These are phyloP conservation scores for Leccinum aurantiacum DNA, from an alignment of 768 basidiomycete species.

Conservation along the genomic window DNA sequence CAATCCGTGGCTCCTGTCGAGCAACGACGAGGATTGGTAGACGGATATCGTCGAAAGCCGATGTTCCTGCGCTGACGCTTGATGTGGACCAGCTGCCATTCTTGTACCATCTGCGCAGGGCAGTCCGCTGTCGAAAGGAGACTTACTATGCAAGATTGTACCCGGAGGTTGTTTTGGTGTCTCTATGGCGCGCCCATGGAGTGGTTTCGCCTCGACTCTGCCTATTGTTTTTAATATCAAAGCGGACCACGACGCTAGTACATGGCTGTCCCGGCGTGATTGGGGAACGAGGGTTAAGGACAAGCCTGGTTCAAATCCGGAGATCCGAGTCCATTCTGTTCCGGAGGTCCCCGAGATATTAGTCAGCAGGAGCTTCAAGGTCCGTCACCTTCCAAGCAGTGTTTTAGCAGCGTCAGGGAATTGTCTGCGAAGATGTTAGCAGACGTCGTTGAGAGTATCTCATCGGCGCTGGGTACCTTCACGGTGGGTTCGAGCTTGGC, in stretches of 20 bases:
- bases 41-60: constrained; percentile 48
- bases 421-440: constrained; percentile 83
- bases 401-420: constrained; percentile 11
- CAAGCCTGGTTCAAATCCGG: no score
- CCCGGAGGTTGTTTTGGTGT: no score
- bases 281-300: no score
- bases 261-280: no score
- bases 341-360: no score
- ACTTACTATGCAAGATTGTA: constrained; percentile 9
- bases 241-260: no score
- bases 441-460: constrained; percentile 86
- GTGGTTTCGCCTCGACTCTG: no score
- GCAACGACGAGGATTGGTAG: constrained; percentile 45
- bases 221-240: no score
- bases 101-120: constrained; percentile 46
- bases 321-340: no score
- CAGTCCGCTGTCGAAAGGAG: constrained; percentile 22
- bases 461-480: constrained; percentile 74
- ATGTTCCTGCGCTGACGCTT: constrained; percentile 43
- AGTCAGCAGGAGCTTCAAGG: no score
- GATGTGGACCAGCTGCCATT: constrained; percentile 41
- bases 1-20: constrained; percentile 56
- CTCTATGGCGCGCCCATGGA: no score
- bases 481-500: constrained; percentile 62
- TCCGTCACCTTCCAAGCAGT: no score